Evolutionary conservation across 768 basidiomycete species (phyloP).

Genomic region (Suillus ampliporus): DNA sequence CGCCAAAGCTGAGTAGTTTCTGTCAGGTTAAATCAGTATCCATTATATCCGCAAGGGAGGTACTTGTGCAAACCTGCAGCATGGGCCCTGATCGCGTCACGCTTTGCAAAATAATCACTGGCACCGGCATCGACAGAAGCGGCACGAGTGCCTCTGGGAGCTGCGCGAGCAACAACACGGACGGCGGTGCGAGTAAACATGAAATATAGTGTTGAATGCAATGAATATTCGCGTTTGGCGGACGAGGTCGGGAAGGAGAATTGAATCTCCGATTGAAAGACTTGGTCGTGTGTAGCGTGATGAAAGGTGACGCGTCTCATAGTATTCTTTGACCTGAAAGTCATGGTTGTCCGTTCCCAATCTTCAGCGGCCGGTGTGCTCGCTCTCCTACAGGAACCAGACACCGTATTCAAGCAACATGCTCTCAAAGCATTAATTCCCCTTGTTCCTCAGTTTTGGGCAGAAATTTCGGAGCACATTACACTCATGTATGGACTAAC

Average conservation of each 20-base stretch:
- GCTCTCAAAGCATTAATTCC: constrained; percentile 83
- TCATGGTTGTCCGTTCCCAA: constrained; percentile 73
- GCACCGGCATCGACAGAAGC: constrained; percentile 47
- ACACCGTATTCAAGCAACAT: constrained; percentile 86
- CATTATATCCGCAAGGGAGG: constrained; percentile 13
- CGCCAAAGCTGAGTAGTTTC: constrained; percentile 85
- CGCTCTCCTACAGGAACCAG: constrained; percentile 89
- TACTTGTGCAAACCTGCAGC: constrained; percentile 56
- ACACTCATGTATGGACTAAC: constrained; percentile 73
- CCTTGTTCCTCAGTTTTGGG: constrained; percentile 95
- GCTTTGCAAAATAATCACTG: constrained; percentile 54
- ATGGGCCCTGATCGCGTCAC: constrained; percentile 66
- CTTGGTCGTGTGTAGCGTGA: constrained; percentile 25
- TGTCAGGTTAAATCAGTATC: constrained; percentile 35
- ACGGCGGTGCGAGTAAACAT: constrained; percentile 53
- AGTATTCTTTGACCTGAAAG: constrained; percentile 18
- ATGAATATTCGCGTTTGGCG: constrained; percentile 32
- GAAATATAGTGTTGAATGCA: constrained; percentile 47
- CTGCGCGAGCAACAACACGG: constrained; percentile 53
- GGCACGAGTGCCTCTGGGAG: constrained; percentile 38
- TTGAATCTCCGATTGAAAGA: constrained; percentile 37
- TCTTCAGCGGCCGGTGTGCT: constrained; percentile 91
- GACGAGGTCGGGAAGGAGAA: constrained; percentile 31
- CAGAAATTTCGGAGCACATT: constrained; percentile 96
- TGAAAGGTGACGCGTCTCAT: constrained; percentile 55